Percentiles rank a stretch among this genome's conserved stretches.
phyloP scores from a whole-genome alignment of 2,329 filamentous ascomycete species.

The Fusarium circinatum region DNA sequence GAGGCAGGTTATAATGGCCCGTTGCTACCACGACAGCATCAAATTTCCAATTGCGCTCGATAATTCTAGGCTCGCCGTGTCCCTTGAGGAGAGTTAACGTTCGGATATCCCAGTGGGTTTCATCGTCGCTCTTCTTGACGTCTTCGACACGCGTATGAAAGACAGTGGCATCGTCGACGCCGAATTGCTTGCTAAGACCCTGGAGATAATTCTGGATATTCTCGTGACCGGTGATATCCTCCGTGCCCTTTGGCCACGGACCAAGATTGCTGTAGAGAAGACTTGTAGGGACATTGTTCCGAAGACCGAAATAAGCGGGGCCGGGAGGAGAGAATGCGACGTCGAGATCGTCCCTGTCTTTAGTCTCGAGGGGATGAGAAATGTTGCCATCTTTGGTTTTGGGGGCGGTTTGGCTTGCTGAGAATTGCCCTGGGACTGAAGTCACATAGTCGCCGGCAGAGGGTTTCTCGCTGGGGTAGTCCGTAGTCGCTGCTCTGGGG shows the following conservation, averaged over 20 bases:
- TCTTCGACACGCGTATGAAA: slow-evolving; percentile 70
- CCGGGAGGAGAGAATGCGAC: slow-evolving; percentile 43
- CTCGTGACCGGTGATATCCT: slow-evolving; percentile 66
- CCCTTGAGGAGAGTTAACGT: slow-evolving; percentile 56
- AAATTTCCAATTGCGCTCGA: slow-evolving; percentile 56
- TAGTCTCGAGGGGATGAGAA: neutral
- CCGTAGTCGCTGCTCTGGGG: slow-evolving; percentile 40
- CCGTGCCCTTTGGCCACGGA: slow-evolving; percentile 68
- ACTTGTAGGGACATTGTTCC: slow-evolving; percentile 79
- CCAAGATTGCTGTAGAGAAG: slow-evolving; percentile 56
- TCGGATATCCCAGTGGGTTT: slow-evolving; percentile 60
- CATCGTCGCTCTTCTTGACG: slow-evolving; percentile 55
- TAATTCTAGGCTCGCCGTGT: slow-evolving; percentile 34
- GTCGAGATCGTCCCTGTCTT: neutral
- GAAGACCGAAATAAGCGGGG: slow-evolving; percentile 68
- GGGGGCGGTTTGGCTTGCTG: neutral
- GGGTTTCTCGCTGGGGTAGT: slow-evolving; percentile 47
- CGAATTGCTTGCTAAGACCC: slow-evolving; percentile 61
- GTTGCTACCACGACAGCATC: slow-evolving; percentile 74
- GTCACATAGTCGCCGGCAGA: slow-evolving; percentile 44
- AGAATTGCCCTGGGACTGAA: slow-evolving; percentile 19
- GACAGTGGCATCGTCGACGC: slow-evolving; percentile 59
- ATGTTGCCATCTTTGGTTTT: neutral
- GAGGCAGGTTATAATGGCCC: slow-evolving; percentile 74
- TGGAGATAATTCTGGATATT: slow-evolving; percentile 70